Percentiles rank a stretch among this genome's conserved stretches.
Conservation (phyloP, 208 protist species). For the Dictyostelium gargantuum region DNA sequence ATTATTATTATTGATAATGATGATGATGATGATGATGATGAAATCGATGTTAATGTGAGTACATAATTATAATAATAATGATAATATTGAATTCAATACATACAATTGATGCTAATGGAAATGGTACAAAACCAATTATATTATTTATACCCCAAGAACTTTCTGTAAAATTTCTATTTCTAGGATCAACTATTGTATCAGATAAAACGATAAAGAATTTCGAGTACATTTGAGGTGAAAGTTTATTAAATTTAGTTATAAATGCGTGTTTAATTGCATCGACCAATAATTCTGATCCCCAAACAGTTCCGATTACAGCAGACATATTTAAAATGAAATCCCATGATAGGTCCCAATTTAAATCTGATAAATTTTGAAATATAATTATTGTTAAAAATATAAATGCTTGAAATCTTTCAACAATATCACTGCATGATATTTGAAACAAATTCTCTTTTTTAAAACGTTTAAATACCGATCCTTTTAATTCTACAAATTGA, state of each 20-base stretch:
- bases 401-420: slow-evolving; percentile 91
- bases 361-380: slow-evolving; percentile 80
- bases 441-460: slow-evolving; percentile 89
- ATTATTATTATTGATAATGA: background rate
- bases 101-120: slow-evolving; percentile 28
- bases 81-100: background rate
- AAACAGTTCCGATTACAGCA: slow-evolving; percentile 69
- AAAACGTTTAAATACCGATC: slow-evolving; percentile 92
- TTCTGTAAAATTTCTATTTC: slow-evolving; percentile 42
- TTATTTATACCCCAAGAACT: slow-evolving; percentile 24
- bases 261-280: slow-evolving; percentile 94
- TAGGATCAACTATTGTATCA: slow-evolving; percentile 1
- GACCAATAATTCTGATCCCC: slow-evolving; percentile 85
- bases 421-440: slow-evolving; percentile 88
- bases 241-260: slow-evolving; percentile 90
- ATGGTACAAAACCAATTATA: slow-evolving; percentile 46
- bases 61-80: too few relatives aligned
- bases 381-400: slow-evolving; percentile 89
- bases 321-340: background rate
- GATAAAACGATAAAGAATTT: background rate
- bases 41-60: too few relatives aligned
- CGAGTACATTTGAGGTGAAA: slow-evolving; percentile 85
- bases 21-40: too few relatives aligned
- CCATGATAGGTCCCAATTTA: slow-evolving; percentile 58
- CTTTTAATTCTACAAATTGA: slow-evolving; percentile 94